Percentiles rank a stretch among this genome's conserved stretches.
Conservation (phyloP, 2,329 filamentous ascomycete genomes). For the Colletotrichum tropicale region DNA sequence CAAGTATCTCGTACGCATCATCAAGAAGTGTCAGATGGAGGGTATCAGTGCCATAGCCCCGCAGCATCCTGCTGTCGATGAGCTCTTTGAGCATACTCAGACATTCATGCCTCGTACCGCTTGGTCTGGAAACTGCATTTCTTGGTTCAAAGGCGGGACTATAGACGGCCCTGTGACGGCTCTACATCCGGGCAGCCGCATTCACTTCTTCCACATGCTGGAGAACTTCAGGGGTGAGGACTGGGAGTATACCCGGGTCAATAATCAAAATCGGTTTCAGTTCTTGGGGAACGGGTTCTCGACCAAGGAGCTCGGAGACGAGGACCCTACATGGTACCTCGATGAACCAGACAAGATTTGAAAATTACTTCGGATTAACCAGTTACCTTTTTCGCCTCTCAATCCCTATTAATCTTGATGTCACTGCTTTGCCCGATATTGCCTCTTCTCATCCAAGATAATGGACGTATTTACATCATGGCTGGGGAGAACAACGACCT, state of each 20-base stretch:
- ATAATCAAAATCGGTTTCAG: slow-evolving; percentile 22
- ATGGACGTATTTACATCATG: slow-evolving; percentile 25
- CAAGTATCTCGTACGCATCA: slow-evolving; percentile 33
- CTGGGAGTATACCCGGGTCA: slow-evolving; percentile 28
- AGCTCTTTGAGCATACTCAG: slow-evolving; percentile 34
- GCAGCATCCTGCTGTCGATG: slow-evolving; percentile 25
- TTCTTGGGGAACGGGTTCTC: slow-evolving; percentile 28
- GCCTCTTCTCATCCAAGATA: not conserved
- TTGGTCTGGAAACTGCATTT: slow-evolving; percentile 31
- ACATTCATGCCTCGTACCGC: slow-evolving; percentile 33
- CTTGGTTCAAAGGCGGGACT: slow-evolving; percentile 31
- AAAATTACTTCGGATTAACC: not conserved
- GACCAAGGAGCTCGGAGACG: slow-evolving; percentile 31
- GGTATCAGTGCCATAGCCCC: slow-evolving; percentile 29
- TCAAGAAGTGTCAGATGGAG: slow-evolving; percentile 31
- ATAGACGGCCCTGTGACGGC: slow-evolving; percentile 27
- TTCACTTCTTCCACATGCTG: slow-evolving; percentile 21
- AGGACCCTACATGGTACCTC: slow-evolving; percentile 49
- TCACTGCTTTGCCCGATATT: not conserved
- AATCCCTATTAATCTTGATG: fast-evolving
- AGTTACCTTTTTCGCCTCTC: not conserved
- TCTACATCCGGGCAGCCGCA: slow-evolving; percentile 21
- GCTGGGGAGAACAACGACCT: slow-evolving; percentile 30
- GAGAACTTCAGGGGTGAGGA: slow-evolving; percentile 27
- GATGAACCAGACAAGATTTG: slow-evolving; percentile 11